Conservation (phyloP, 78 protist genomes). For the Acrasis kona region DNA sequence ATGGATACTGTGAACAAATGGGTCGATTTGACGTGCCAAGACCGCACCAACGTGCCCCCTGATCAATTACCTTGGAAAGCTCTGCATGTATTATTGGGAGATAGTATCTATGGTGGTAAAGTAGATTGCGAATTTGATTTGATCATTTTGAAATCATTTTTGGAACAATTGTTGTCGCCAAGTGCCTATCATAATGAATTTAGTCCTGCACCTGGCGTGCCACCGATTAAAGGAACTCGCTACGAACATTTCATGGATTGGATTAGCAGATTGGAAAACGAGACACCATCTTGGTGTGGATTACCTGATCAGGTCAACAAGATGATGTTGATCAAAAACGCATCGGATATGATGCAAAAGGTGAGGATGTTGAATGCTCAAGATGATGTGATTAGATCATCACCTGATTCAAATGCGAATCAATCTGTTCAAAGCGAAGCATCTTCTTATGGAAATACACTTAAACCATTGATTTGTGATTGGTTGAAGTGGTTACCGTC, state of each 20-base stretch:
- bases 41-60: conserved; percentile 13
- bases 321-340: conserved; percentile 30
- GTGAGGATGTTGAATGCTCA: no score
- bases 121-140: conserved; percentile 89
- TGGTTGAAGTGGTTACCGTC: no score
- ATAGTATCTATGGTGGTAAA: conserved; percentile 76
- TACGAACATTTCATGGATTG: conserved; percentile 38
- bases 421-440: no score
- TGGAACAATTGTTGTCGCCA: no score
- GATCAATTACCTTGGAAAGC: conserved; percentile 74
- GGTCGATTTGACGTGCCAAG: conserved; percentile 54
- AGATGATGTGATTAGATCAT: no score
- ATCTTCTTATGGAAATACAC: no score
- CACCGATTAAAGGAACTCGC: conserved; percentile 25
- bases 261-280: conserved; percentile 31
- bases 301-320: conserved; percentile 65
- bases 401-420: no score
- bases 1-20: conserved; percentile 78
- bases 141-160: conserved; percentile 59
- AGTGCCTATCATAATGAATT: conserved; percentile 41
- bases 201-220: conserved; percentile 24
- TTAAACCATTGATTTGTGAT: no score
- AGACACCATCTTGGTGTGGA: conserved; percentile 81
- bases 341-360: no score
- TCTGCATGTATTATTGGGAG: conserved; percentile 37